Base-by-base conservation (phyloP, 257 asterid species). In the Nicotiana tabacum region DNA sequence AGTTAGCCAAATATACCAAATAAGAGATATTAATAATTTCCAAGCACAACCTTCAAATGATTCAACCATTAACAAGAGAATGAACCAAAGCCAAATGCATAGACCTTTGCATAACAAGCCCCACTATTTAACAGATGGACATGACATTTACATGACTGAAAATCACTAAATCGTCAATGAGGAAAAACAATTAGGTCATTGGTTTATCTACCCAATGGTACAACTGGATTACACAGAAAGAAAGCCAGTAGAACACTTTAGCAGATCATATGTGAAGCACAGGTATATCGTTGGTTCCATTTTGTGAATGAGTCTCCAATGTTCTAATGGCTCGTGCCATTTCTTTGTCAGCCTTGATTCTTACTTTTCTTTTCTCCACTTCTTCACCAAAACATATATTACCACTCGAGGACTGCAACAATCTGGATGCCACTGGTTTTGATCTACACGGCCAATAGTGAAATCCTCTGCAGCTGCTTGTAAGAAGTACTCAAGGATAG, bases 391-490 rank as follows among this genome's bases (percentile, higher is more conserved):
- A 84, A 92, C 91, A 80, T 92, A 92, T 77, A 94, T 85, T 51
- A 87, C 97, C 39, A 93, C 97, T 2, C 99, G 97, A 15, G 89
- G 87, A 78, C 92, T 93, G 92, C 91, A 37, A 72, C 88, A 95
- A 82, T 95, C 99, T 16, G 97, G 97, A 90, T 95, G 98, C 97
- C 97, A 93, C 66, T 92, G 93, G 58, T 85, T 89, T 78, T 86
- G 90, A 87, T 92, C 94, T 67, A 95, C 90, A 48, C 94, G 88
- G 18, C 97, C 98, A 51, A 95, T 87, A 17, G 83, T 35, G 70
- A 95, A 95, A 80, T 90, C 97, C 90, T 90, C 90, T 0, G 82
- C 83, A 11, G 95, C 98, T 6, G 94, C 97, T 84, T 92, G 97
- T 77, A 95, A 85, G 85, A 95, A 93, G 90, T 85, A 95, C 79